phyloP scores from a whole-genome alignment of 495 filamentous ascomycete species.

The Penicillium ochrochloron region DNA sequence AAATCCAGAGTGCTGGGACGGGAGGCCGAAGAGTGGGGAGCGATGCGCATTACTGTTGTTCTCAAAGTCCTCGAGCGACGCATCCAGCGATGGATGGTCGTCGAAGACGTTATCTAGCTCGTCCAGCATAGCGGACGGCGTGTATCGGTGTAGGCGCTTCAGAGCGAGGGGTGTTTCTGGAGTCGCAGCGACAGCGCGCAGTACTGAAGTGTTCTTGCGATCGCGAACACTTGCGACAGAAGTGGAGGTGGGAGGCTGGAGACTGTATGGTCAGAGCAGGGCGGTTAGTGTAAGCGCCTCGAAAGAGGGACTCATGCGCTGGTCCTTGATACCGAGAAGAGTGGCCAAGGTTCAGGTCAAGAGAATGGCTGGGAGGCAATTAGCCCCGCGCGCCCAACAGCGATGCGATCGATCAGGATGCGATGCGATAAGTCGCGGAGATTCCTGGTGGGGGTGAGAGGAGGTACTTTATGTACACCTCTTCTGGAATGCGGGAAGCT shows the following conservation, averaged over 20 bases:
- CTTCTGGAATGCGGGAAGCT: slow-evolving; percentile 22
- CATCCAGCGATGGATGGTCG: slow-evolving; percentile 71
- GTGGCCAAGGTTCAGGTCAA: not conserved
- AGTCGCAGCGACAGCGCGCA: slow-evolving; percentile 31
- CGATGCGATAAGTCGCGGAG: slow-evolving; percentile 25
- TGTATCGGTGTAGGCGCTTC: slow-evolving; percentile 32
- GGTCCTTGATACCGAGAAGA: slow-evolving; percentile 18
- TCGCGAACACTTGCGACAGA: slow-evolving; percentile 11
- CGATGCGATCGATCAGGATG: slow-evolving; percentile 18
- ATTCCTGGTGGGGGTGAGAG: not conserved
- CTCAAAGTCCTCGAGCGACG: slow-evolving; percentile 79
- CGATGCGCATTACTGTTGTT: slow-evolving; percentile 54
- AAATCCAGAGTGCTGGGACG: slow-evolving; percentile 78
- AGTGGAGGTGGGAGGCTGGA: slow-evolving; percentile 13
- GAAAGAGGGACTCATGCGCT: slow-evolving; percentile 19
- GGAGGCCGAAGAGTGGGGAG: slow-evolving; percentile 63
- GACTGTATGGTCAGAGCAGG: slow-evolving; percentile 1
- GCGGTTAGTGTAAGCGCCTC: slow-evolving; percentile 30
- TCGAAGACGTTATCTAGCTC: slow-evolving; percentile 61
- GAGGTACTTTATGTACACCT: not conserved
- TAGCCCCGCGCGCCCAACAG: slow-evolving; percentile 24
- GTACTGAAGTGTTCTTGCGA: slow-evolving; percentile 17
- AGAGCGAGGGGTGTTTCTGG: slow-evolving; percentile 18
- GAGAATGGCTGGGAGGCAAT: slow-evolving; percentile 20
- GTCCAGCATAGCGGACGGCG: slow-evolving; percentile 54